Evolutionary conservation across 2,329 filamentous ascomycete species (phyloP).

Genomic region (Verticillium nonalfalfae): DNA sequence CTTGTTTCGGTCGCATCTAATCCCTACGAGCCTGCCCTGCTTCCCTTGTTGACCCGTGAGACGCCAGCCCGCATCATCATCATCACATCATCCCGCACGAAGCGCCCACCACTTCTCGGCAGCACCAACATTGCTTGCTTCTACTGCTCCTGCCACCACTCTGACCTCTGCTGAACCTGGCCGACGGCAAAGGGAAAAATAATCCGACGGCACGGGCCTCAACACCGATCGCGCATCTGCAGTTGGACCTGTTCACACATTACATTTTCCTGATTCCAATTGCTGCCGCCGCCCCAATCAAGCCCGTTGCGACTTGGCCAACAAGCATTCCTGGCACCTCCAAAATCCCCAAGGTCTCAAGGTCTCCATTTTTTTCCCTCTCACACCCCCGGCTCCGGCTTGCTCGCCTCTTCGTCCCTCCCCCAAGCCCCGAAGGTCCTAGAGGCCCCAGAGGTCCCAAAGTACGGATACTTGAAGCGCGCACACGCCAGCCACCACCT

Average conservation of each 20-base stretch:
- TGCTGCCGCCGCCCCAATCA: neutral
- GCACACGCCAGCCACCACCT: constrained; percentile 4
- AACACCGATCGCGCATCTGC: neutral
- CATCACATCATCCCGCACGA: neutral
- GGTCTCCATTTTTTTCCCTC: neutral
- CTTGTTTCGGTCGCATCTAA: neutral
- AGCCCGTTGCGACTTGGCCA: neutral
- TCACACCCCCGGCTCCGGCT: neutral
- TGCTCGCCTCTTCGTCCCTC: constrained; percentile 6
- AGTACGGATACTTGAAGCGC: constrained; percentile 12
- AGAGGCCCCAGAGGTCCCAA: neutral
- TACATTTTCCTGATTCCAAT: constrained; percentile 2
- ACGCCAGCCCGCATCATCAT: neutral
- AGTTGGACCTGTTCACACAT: neutral
- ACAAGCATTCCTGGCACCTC: neutral
- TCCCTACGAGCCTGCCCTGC: neutral
- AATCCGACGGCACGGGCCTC: neutral
- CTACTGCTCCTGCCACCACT: neutral
- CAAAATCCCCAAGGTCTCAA: neutral
- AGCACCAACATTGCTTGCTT: neutral
- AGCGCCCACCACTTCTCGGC: neutral
- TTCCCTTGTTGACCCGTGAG: neutral
- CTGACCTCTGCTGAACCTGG: neutral
- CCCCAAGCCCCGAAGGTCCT: neutral
- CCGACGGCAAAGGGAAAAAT: neutral